Evolutionary conservation across 2,329 filamentous ascomycete genomes (phyloP), one percentile per base, ranked within the genome.

Genomic region (Lasiodiplodia sp.): DNA sequence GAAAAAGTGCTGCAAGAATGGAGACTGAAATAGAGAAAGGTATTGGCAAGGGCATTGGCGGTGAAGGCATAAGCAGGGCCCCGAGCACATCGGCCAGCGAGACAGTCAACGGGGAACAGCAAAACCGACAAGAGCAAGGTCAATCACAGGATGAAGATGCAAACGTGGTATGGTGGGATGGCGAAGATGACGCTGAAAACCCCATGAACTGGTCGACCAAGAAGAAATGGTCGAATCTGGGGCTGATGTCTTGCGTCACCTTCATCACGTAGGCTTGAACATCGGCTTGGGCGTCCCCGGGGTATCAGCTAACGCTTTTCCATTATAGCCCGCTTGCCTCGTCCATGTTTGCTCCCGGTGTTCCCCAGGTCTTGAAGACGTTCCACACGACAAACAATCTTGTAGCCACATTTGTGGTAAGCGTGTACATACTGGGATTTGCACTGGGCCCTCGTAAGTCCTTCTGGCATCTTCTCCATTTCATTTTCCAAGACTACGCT

Each of bases 351-450:
- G 71, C 72, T 3, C 73, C 73, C 18, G 72, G 73, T 18, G 70
- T 74, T 2, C 71, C 69, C 10, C 37, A 71, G 68, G 77, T 81
- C 2, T 75, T 81, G 71, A 66, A 62, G 1, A 70, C 74, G 1
- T 81, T 81, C 57, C 51, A 76, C 44, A 75, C 73, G 16, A 69
- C 71, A 2, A 78, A 75, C 11, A 77, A 74, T 10, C 55, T 77
- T 11, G 73, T 80, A 11, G 75, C 78, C 3, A 62, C 77, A 1
- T 79, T 80, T 21, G 77, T 81, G 4, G 79, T 81, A 21, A 78
- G 77, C 10, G 74, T 81, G 4, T 81, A 80, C 66, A 70, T 81
- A 28, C 72, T 81, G 2, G 79, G 79, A 0, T 81, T 80, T 49
- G 78, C 78, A 21, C 72, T 79, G 25, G 79, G 79, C 1, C 79